These are phyloP conservation scores for Leccinum rimulosum DNA, from an alignment of 768 basidiomycete genomes.

Conservation along the genomic window DNA sequence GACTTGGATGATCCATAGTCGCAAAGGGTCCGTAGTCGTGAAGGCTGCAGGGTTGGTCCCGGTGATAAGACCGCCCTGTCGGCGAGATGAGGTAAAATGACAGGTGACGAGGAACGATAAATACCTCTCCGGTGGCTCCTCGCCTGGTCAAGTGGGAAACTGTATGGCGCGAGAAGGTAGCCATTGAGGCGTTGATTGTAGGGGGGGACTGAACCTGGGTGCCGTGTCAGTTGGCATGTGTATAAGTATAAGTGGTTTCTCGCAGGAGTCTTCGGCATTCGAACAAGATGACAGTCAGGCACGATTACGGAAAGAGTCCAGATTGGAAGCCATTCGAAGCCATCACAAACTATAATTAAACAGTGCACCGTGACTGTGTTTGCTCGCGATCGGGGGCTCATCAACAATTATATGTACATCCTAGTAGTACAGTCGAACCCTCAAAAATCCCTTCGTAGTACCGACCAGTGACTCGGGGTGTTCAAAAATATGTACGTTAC, in stretches of 20 bases:
- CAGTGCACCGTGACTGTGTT: too few relatives aligned
- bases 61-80: constrained; percentile 69
- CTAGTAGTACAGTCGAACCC: too few relatives aligned
- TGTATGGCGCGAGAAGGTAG: constrained; percentile 47
- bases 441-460: too few relatives aligned
- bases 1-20: constrained; percentile 77
- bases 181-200: constrained; percentile 16
- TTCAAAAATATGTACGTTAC: too few relatives aligned
- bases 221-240: neutral
- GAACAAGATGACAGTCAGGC: too few relatives aligned
- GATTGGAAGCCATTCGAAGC: too few relatives aligned
- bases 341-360: too few relatives aligned
- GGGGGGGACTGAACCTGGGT: neutral
- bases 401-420: too few relatives aligned
- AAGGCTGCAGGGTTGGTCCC: constrained; percentile 72
- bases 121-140: constrained; percentile 26
- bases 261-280: too few relatives aligned
- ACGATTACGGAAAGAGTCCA: neutral
- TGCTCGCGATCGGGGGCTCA: too few relatives aligned
- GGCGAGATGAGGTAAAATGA: constrained; percentile 1
- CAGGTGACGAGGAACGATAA: neutral
- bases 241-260: neutral
- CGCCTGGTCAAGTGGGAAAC: constrained; percentile 11
- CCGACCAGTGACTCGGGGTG: too few relatives aligned
- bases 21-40: constrained; percentile 65